Evolutionary conservation across 768 basidiomycete genomes (phyloP), one percentile per base, ranked within the genome.

Genomic region (Serendipita sp.): DNA sequence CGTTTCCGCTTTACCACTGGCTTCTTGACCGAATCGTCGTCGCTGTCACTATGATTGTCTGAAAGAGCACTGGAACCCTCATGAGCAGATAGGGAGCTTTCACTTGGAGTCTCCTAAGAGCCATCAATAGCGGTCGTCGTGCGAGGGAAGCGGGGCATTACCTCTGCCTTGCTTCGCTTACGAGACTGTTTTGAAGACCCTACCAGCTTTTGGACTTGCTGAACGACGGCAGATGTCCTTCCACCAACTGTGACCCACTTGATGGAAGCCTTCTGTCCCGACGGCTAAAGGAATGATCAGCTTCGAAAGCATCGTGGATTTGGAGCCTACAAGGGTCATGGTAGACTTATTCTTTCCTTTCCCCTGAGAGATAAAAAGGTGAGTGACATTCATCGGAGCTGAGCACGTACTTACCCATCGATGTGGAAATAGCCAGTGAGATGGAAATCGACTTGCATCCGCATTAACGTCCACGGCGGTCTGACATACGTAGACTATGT

Each of bases 171-270:
- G 34, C 14, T 38, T n/a, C 26, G 20, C 1, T 48, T 48, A 9
- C 26, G n/a, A 17, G 45, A 9, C 45, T 48, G n/a, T 48, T 48
- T 48, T 9, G 45, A n/a, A 7, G 45, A 69, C 1, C 45, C 45
- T 17, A 9, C n/a, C 30, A 72, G 67, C 60, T 68, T 70, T 70
- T 88, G 88, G 9, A 88, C 72, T 71, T 88, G 81, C 13, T 70
- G 68, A 5, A 89, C 82, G 66, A 78, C 84, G 14, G 88, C 88
- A 2, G 86, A 86, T 5, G 88, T 89, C 16, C 87, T 77, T 2
- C 88, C 86, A 17, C 85, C 86, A 5, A 90, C 84, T 3, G 82
- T 86, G 61, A 85, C 70, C 79, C 83, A 90, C 67, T 79, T 81
- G 62, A 90, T 81, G 5, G 84, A 86, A 0, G 85, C 88, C n/a